A percentile compares a stretch with the other conserved stretches of the same genome.
phyloP scores from a whole-genome alignment of 805 yeast species.

The Priceomyces castillae region DNA sequence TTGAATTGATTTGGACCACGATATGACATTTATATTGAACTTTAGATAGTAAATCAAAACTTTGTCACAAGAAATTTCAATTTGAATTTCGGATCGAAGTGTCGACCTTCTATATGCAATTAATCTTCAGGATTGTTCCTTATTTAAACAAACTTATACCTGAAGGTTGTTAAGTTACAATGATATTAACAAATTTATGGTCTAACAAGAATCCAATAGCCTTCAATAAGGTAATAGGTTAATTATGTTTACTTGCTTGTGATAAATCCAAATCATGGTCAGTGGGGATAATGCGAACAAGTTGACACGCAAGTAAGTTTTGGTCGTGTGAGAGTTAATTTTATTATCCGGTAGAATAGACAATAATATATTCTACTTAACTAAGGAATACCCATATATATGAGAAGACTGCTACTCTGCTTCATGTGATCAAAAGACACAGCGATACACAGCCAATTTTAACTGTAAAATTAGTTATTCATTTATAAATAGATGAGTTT shows the following conservation, averaged over 20 bases:
- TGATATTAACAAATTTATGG: neutral
- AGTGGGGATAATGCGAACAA: conserved; percentile 1
- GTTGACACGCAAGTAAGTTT: conserved; percentile 3
- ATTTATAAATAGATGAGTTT: no score
- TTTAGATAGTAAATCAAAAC: neutral
- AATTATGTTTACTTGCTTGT: neutral
- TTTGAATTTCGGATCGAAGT: neutral
- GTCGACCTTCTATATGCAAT: neutral
- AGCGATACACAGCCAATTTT: no score
- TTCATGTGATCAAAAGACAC: no score
- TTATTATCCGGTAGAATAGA: neutral
- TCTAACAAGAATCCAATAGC: neutral
- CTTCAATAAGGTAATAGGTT: neutral
- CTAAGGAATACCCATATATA: no score
- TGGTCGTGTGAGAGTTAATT: neutral
- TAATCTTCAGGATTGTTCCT: neutral
- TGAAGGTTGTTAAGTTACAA: neutral
- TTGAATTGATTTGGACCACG: conserved; percentile 45
- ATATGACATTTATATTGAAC: conserved; percentile 32
- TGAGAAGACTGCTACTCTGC: no score
- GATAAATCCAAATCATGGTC: neutral
- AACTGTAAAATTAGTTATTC: no score
- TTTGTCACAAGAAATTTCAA: neutral
- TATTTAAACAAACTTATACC: neutral
- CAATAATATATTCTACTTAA: no score